phyloP scores from a whole-genome alignment of 1,284 basidiomycete species.

The Mycena citricolor region DNA sequence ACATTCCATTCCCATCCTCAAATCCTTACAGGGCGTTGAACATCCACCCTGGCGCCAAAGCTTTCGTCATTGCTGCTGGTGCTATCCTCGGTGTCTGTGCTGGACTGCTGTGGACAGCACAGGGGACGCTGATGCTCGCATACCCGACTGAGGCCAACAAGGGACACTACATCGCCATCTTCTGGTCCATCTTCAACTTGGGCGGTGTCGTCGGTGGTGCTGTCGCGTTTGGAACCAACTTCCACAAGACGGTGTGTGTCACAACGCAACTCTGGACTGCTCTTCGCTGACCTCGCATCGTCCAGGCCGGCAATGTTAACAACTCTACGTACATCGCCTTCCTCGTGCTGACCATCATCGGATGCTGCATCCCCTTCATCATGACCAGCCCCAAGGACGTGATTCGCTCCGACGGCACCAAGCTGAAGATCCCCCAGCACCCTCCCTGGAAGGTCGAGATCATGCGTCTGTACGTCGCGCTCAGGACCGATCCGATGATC shows the following conservation, averaged over 20 bases:
- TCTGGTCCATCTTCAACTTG: slow-evolving; percentile 77
- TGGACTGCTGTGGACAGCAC: slow-evolving; percentile 83
- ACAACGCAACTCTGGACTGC: background rate
- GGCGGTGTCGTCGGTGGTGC: slow-evolving; percentile 70
- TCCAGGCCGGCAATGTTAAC: slow-evolving; percentile 32
- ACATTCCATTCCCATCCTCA: too few species aligned
- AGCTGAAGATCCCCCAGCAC: slow-evolving; percentile 52
- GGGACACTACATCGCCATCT: slow-evolving; percentile 74
- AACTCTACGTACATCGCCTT: slow-evolving; percentile 76
- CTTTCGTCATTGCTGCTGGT: slow-evolving; percentile 75
- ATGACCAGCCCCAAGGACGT: slow-evolving; percentile 71
- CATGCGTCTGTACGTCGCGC: slow-evolving; percentile 46
- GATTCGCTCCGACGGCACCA: slow-evolving; percentile 73
- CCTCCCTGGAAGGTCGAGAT: slow-evolving; percentile 72
- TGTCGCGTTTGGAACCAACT: slow-evolving; percentile 62
- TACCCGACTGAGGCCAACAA: slow-evolving; percentile 81
- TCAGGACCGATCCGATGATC: slow-evolving; percentile 57
- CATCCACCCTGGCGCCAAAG: slow-evolving; percentile 57
- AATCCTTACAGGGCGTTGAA: slow-evolving; percentile 55
- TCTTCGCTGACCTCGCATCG: too few species aligned
- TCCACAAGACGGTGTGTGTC: slow-evolving; percentile 42
- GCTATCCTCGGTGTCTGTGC: slow-evolving; percentile 84
- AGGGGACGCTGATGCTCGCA: slow-evolving; percentile 81
- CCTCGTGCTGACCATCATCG: slow-evolving; percentile 65
- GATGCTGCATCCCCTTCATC: slow-evolving; percentile 59